Percentiles rank a stretch among this genome's conserved stretches.
Evolutionary conservation across 179 eudicot species (phyloP).

Genomic region (Beta lomatogona): DNA sequence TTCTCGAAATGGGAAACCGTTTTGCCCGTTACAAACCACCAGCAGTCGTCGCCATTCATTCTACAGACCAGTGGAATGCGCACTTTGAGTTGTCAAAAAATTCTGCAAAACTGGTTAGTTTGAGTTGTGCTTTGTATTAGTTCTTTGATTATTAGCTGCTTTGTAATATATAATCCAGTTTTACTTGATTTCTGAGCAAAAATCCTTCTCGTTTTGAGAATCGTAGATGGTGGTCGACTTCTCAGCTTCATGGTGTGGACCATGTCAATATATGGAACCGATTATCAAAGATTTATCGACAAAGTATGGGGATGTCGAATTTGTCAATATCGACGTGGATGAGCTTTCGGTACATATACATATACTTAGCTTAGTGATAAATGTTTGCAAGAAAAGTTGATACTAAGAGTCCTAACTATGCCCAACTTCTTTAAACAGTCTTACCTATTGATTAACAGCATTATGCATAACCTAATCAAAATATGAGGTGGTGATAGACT

Average conservation of each 20-base stretch:
- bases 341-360: constrained; percentile 53
- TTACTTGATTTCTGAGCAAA: not conserved
- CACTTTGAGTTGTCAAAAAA: constrained; percentile 57
- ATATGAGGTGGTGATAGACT: no score
- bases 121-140: constrained; percentile 10
- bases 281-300: constrained; percentile 43
- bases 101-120: constrained; percentile 61
- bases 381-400: no score
- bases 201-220: not conserved
- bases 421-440: no score
- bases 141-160: not conserved
- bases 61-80: constrained; percentile 63
- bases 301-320: constrained; percentile 56
- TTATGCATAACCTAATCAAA: no score
- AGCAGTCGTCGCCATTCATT: constrained; percentile 49
- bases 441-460: no score
- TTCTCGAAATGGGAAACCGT: constrained; percentile 30
- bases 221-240: constrained; percentile 75
- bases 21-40: constrained; percentile 6
- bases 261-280: constrained; percentile 60
- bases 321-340: constrained; percentile 84
- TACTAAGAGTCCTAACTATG: no score
- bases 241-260: constrained; percentile 81
- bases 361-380: not conserved
- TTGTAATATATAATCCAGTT: not conserved